Evolutionary conservation across 164 flowering plant species (phyloP).

Genomic region (Stephania cephalantha): DNA sequence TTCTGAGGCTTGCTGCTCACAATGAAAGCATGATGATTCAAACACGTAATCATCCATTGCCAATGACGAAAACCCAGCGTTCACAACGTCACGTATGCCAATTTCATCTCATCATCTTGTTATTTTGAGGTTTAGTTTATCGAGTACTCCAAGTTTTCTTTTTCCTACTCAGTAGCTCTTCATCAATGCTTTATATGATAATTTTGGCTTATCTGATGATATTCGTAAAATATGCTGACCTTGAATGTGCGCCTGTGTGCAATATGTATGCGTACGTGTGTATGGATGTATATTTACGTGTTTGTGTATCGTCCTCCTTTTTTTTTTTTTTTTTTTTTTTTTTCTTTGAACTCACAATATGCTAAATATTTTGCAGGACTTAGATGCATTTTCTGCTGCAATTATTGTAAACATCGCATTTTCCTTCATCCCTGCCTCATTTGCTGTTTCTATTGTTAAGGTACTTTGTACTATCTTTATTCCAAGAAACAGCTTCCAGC

Average conservation of each 20-base stretch:
- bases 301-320: neutral
- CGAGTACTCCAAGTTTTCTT: too few relatives aligned
- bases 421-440: conserved; percentile 95
- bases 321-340: neutral
- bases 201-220: too few relatives aligned
- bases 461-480: conserved; percentile 26
- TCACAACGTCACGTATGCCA: conserved; percentile 76
- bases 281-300: too few relatives aligned
- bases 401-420: conserved; percentile 79
- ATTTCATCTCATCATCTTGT: conserved; percentile 13
- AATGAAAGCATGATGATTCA: conserved; percentile 65
- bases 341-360: neutral
- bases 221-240: too few relatives aligned
- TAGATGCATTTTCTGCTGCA: conserved; percentile 95
- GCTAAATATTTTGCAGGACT: conserved; percentile 48
- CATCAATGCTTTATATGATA: too few relatives aligned
- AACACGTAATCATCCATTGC: conserved; percentile 91
- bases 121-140: neutral
- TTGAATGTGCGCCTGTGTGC: too few relatives aligned
- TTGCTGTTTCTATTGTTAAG: conserved; percentile 95
- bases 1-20: conserved; percentile 71
- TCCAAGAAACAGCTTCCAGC: neutral
- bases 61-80: conserved; percentile 77
- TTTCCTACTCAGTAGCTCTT: too few relatives aligned
- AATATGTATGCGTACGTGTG: too few relatives aligned